These are phyloP conservation scores for Colletotrichum ledebouriae DNA, from an alignment of 2,329 filamentous ascomycete species.

Conservation along the genomic window DNA sequence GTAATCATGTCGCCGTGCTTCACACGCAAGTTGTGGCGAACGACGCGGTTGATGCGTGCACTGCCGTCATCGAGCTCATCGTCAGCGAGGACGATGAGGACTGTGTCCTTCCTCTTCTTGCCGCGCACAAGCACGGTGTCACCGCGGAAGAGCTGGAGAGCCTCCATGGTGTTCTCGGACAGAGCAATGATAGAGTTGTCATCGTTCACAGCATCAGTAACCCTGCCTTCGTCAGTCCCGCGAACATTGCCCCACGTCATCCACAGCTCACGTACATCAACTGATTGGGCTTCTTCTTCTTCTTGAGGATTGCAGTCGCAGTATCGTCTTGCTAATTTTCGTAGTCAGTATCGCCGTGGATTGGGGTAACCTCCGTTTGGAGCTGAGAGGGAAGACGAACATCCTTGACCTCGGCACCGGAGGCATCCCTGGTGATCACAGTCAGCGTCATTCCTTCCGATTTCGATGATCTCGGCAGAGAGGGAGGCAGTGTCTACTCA, in stretches of 20 bases:
- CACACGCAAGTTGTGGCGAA: conserved; percentile 97
- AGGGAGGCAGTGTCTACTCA: conserved; percentile 60
- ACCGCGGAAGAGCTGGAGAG: conserved; percentile 96
- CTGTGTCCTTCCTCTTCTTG: conserved; percentile 99
- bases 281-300: conserved; percentile 99
- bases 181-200: conserved; percentile 99
- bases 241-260: conserved; percentile 19
- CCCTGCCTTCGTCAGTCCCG: conserved; percentile 66
- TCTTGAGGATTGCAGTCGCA: conserved; percentile 97
- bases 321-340: conserved; percentile 82
- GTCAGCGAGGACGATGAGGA: conserved; percentile 96
- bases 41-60: conserved; percentile 97
- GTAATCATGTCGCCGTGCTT: conserved; percentile 99
- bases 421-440: conserved; percentile 77
- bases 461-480: conserved; percentile 17
- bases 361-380: conserved; percentile 38
- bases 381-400: conserved; percentile 64
- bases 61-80: conserved; percentile 98
- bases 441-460: conserved; percentile 53
- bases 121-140: conserved; percentile 98
- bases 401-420: conserved; percentile 87
- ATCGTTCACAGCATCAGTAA: conserved; percentile 98
- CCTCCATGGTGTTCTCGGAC: conserved; percentile 99
- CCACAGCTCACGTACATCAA: conserved; percentile 78
- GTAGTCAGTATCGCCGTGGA: conserved; percentile 51